Conservation (phyloP, 352 stramenopile species). For the Pilasporangium apinafurcum region DNA sequence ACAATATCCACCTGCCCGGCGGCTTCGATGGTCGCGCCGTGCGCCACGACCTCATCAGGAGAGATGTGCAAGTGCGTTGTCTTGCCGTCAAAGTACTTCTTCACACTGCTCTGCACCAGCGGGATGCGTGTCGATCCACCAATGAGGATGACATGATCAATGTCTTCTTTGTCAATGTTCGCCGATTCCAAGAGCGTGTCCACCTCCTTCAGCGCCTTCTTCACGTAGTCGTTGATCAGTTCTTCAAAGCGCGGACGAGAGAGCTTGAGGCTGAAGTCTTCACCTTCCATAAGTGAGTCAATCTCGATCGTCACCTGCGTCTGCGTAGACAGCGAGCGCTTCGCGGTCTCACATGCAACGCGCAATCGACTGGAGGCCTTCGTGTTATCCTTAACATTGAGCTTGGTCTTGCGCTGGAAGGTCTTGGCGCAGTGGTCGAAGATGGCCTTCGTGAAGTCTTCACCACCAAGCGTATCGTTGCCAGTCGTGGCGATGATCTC, state of each 20-base stretch:
- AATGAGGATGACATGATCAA: conserved; percentile 96
- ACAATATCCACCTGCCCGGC: conserved; percentile 62
- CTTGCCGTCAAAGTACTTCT: conserved; percentile 85
- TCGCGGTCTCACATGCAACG: conserved; percentile 95
- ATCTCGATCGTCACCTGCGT: conserved; percentile 97
- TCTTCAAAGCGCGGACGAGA: conserved; percentile 96
- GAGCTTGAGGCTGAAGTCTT: conserved; percentile 97
- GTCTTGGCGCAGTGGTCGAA: conserved; percentile 96
- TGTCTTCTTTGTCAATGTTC: conserved; percentile 71
- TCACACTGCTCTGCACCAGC: conserved; percentile 83
- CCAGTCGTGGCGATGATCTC: conserved; percentile 95
- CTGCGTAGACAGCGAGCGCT: conserved; percentile 95
- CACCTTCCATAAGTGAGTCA: conserved; percentile 96
- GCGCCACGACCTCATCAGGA: conserved; percentile 88
- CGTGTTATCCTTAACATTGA: conserved; percentile 91
- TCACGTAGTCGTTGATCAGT: conserved; percentile 91
- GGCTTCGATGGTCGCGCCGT: conserved; percentile 84
- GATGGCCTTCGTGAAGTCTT: conserved; percentile 96
- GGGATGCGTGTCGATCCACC: conserved; percentile 97
- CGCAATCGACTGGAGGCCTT: conserved; percentile 93
- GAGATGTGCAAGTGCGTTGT: conserved; percentile 80
- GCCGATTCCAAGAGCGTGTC: conserved; percentile 68
- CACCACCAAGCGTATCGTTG: conserved; percentile 94
- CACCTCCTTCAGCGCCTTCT: conserved; percentile 90
- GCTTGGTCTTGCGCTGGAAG: conserved; percentile 93